Evolutionary conservation across 148 eudicot genomes (phyloP).

Genomic region (Camellia sinensis): DNA sequence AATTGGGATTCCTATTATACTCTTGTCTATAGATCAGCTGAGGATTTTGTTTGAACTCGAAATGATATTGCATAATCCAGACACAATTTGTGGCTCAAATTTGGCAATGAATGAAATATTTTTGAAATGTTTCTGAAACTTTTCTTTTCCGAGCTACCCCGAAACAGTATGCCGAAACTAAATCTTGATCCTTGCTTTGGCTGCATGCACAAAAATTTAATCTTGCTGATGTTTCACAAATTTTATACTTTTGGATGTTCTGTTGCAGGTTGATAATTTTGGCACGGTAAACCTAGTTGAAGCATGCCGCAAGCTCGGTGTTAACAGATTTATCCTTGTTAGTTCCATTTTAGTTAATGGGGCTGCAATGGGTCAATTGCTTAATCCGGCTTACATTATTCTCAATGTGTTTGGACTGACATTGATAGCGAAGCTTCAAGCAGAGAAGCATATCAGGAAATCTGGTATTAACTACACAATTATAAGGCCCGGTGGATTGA

Average conservation of each 20-base stretch:
- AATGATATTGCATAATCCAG: no score
- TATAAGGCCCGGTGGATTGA: conserved; percentile 89
- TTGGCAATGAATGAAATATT: no score
- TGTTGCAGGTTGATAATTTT: conserved; percentile 73
- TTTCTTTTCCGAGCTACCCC: no score
- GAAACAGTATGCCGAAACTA: no score
- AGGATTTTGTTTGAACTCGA: no score
- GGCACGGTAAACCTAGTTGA: conserved; percentile 93
- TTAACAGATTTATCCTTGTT: conserved; percentile 66
- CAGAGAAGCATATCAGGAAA: conserved; percentile 70
- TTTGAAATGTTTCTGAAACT: no score
- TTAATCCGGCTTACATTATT: conserved; percentile 85
- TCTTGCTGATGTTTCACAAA: not conserved
- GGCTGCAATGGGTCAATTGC: conserved; percentile 94
- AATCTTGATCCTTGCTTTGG: no score
- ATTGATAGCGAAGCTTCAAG: conserved; percentile 90
- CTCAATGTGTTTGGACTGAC: conserved; percentile 84
- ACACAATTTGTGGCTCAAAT: no score
- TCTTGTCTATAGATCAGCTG: no score
- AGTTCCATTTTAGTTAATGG: conserved; percentile 94
- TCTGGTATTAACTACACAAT: conserved; percentile 93
- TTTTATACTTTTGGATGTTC: not conserved
- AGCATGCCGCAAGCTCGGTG: conserved; percentile 78
- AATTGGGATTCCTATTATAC: no score
- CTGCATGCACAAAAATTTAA: no score